phyloP scores from a whole-genome alignment of 2,329 filamentous ascomycete genomes.

The Uncinocarpus reesii region DNA sequence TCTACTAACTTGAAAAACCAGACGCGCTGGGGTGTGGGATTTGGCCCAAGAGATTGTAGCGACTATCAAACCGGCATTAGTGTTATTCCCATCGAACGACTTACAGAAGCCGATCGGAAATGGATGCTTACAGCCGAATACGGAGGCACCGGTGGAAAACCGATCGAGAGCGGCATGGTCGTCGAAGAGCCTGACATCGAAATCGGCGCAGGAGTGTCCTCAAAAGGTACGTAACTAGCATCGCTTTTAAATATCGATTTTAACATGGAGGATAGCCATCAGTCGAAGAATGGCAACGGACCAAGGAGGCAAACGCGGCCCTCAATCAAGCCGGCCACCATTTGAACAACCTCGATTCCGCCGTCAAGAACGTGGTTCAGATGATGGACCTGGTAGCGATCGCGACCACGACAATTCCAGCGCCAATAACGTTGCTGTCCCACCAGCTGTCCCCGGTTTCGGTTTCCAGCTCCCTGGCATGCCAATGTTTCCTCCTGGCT shows the following conservation, averaged over 20 bases:
- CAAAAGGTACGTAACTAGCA: constrained; percentile 53
- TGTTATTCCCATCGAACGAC: constrained; percentile 79
- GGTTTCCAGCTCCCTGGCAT: constrained; percentile 44
- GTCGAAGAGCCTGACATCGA: constrained; percentile 98
- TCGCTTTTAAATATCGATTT: constrained; percentile 1
- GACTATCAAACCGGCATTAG: constrained; percentile 90
- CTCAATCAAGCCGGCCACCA: constrained; percentile 36
- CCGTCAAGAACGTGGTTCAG: constrained; percentile 20
- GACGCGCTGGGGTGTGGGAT: constrained; percentile 96
- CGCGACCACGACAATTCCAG: constrained; percentile 24
- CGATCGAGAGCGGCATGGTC: constrained; percentile 71
- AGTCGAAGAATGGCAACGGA: constrained; percentile 44
- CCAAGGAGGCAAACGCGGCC: constrained; percentile 41
- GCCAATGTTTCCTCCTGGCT: constrained; percentile 41
- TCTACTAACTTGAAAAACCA: constrained; percentile 30
- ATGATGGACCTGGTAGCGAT: constrained; percentile 20
- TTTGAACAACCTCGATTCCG: constrained; percentile 22
- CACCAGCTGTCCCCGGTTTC: constrained; percentile 46
- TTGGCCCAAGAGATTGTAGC: constrained; percentile 91
- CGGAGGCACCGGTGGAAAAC: constrained; percentile 76
- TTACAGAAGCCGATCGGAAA: constrained; percentile 93
- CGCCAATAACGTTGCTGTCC: constrained; percentile 41
- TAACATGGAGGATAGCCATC: constrained; percentile 33
- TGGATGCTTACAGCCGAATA: constrained; percentile 94
- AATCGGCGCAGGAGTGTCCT: constrained; percentile 93